phyloP scores from a whole-genome alignment of 345 rosid species.

The Arabidopsis arenosa region DNA sequence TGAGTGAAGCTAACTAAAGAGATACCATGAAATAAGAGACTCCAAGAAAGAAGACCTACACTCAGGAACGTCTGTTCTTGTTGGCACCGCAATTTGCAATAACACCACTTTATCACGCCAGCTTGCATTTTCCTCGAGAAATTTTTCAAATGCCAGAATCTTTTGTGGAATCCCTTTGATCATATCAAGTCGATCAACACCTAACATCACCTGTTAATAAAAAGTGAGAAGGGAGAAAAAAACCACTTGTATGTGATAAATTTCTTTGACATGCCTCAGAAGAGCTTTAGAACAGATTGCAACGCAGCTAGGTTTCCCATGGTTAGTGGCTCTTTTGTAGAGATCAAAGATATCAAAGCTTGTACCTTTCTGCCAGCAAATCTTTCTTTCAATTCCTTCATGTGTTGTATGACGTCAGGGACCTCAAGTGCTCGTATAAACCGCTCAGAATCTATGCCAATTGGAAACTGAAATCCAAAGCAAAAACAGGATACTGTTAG shows the following conservation, averaged over 20 bases:
- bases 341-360: not conserved
- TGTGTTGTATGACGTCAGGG: constrained; percentile 69
- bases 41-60: constrained; percentile 58
- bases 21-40: constrained; percentile 1
- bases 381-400: constrained; percentile 83
- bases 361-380: constrained; percentile 93
- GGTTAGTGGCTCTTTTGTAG: constrained; percentile 1
- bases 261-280: constrained; percentile 17
- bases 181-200: constrained; percentile 99
- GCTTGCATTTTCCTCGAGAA: constrained; percentile 91
- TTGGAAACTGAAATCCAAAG: constrained; percentile 76
- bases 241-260: not conserved
- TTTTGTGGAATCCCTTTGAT: constrained; percentile 99
- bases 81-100: constrained; percentile 98
- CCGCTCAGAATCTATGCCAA: constrained; percentile 93
- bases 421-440: constrained; percentile 82
- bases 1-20: constrained; percentile 8
- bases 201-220: constrained; percentile 86
- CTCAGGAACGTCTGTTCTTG: constrained; percentile 99
- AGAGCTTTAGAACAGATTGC: constrained; percentile 12
- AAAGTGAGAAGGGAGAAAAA: not conserved
- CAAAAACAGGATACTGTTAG: constrained; percentile 24
- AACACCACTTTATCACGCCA: constrained; percentile 99
- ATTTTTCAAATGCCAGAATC: constrained; percentile 97
- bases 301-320: not conserved